Percentiles rank a stretch among this genome's conserved stretches.
Evolutionary conservation across 805 yeast genomes (phyloP).

Genomic region (Schizosaccharomyces lindneri): DNA sequence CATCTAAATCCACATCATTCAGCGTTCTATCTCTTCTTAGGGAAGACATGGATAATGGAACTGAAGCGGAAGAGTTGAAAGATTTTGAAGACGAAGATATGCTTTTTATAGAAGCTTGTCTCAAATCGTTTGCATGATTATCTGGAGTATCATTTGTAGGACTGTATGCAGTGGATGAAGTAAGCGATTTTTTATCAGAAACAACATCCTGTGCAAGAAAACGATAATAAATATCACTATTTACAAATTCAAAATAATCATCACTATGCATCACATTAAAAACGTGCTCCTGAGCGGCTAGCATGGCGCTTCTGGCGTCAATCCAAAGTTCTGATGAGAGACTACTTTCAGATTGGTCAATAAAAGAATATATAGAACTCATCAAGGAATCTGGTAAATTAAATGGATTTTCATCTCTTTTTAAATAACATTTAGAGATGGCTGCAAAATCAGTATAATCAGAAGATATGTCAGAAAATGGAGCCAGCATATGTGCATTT

Average conservation of each 20-base stretch:
- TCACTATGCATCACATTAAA: neutral
- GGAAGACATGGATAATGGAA: neutral
- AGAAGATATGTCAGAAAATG: neutral
- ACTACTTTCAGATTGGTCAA: neutral
- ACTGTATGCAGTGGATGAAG: too few relatives aligned
- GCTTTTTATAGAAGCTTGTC: neutral
- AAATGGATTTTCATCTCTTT: neutral
- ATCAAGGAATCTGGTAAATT: neutral
- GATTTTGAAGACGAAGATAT: neutral
- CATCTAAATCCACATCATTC: neutral
- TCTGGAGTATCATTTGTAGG: too few relatives aligned
- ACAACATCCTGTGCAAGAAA: neutral
- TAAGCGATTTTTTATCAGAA: neutral
- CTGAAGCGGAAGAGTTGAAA: neutral
- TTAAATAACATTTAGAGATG: neutral
- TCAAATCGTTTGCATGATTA: too few relatives aligned
- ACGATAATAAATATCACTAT: slow-evolving; percentile 1
- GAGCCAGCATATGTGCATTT: neutral
- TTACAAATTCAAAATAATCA: neutral
- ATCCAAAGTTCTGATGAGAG: neutral
- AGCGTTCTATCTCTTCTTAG: neutral
- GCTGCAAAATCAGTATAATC: neutral
- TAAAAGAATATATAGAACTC: neutral
- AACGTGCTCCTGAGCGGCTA: neutral
- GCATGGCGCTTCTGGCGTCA: neutral